Percentiles rank a stretch among this genome's conserved stretches.
These are phyloP conservation scores for Ophiostoma piceae DNA, from an alignment of 2,329 filamentous ascomycete species.

Conservation along the genomic window DNA sequence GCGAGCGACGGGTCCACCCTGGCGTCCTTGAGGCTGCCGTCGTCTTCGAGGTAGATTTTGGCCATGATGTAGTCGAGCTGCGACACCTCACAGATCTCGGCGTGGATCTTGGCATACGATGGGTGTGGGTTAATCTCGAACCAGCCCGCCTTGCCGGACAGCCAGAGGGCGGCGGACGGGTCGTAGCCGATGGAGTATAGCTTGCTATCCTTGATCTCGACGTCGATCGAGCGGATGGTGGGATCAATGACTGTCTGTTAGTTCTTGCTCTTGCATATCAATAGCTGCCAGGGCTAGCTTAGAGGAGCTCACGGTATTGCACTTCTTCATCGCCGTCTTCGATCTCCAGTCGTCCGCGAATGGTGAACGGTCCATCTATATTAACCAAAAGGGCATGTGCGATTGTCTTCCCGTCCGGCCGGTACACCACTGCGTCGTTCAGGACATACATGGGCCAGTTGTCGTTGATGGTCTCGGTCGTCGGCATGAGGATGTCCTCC, in stretches of 20 bases:
- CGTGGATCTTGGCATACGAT: conserved; percentile 52
- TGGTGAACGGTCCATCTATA: conserved; percentile 53
- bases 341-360: conserved; percentile 55
- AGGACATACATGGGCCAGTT: conserved; percentile 60
- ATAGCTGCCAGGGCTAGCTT: too few relatives aligned
- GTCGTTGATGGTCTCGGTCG: conserved; percentile 36
- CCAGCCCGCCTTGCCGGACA: conserved; percentile 60
- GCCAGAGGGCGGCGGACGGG: conserved; percentile 58
- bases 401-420: conserved; percentile 47
- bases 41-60: conserved; percentile 46
- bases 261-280: too few relatives aligned
- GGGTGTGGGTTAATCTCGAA: conserved; percentile 59
- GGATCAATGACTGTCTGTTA: conserved; percentile 35
- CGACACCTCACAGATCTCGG: conserved; percentile 58
- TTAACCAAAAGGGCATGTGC: conserved; percentile 59
- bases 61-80: conserved; percentile 58
- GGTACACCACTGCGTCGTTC: conserved; percentile 54
- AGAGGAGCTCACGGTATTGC: conserved; percentile 36
- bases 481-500: conserved; percentile 35
- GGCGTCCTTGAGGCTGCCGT: conserved; percentile 32
- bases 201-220: conserved; percentile 50
- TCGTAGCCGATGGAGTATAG: conserved; percentile 56
- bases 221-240: conserved; percentile 34
- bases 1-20: conserved; percentile 31
- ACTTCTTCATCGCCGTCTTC: conserved; percentile 39